Conservation (phyloP, 2,329 filamentous ascomycete species). For the Stachybotrys echinatus region DNA sequence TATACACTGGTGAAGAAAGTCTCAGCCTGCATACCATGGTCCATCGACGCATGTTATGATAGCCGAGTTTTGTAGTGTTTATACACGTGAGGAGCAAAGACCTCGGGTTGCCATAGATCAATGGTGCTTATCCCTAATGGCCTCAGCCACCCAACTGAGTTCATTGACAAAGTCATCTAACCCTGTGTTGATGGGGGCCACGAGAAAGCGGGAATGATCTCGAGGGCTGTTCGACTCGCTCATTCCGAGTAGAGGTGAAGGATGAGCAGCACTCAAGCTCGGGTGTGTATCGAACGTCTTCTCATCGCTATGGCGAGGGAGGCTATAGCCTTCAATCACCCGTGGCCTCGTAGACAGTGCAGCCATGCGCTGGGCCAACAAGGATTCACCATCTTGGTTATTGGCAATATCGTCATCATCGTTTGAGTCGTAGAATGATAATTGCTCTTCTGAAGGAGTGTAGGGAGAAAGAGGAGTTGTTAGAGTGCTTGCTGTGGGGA, state of each 20-base stretch:
- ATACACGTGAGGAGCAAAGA: too few relatives aligned
- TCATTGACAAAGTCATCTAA: constrained; percentile 38
- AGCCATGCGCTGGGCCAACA: constrained; percentile 16
- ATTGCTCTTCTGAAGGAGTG: constrained; percentile 34
- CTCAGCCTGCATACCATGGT: too few relatives aligned
- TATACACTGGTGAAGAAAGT: too few relatives aligned
- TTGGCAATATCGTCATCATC: constrained; percentile 34
- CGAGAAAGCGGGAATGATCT: constrained; percentile 21
- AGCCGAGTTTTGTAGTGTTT: too few relatives aligned
- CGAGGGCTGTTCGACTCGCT: background rate
- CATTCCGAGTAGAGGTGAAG: background rate
- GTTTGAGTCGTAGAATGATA: constrained; percentile 42
- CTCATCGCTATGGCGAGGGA: constrained; percentile 30
- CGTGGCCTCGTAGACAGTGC: constrained; percentile 9
- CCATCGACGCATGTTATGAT: too few relatives aligned
- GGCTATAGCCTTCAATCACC: constrained; percentile 36
- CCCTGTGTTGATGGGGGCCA: constrained; percentile 27
- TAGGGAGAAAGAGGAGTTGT: constrained; percentile 30
- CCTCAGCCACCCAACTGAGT: constrained; percentile 46
- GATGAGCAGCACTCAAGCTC: constrained; percentile 3
- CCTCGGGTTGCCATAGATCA: constrained; percentile 8
- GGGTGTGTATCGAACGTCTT: constrained; percentile 11
- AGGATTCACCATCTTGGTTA: constrained; percentile 29
- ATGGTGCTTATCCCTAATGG: constrained; percentile 31
- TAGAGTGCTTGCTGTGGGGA: constrained; percentile 19